Evolutionary conservation across 2,329 filamentous ascomycete species (phyloP), one percentile per base, ranked within the genome.

Genomic region (Endothia cerciana): DNA sequence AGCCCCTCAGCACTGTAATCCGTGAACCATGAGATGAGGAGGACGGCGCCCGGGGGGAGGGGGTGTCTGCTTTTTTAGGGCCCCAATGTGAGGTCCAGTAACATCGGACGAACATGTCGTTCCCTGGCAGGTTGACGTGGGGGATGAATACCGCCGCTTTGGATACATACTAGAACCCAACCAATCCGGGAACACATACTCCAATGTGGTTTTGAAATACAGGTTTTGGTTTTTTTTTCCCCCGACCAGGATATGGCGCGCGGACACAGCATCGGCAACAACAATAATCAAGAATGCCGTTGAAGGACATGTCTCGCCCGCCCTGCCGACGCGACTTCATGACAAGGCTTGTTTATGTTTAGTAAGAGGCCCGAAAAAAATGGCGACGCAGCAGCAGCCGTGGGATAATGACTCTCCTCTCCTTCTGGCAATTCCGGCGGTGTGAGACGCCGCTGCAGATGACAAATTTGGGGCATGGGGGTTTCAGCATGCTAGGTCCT

Each of bases 1-100:
- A 65, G 65, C 62, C 65, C 49, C 62, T 65, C 30, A 67, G 65
- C 60, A 67, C 65, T 49, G 62, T 65, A 41, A 65, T 36, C 15
- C 11, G 22, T n/a, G n/a, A n/a, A n/a, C n/a, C n/a, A n/a, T n/a
- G 47, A 51, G 22, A 30, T 11, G 22, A 25, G 25, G 22, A 15
- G 3, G 22, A 13, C 8, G 43, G 4, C 25, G n/a, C 10, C 5
- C 25, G n/a, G 45, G 45, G 22, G 7, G 45, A 49, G 45, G 25
- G 45, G n/a, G 10, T 13, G 2, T n/a, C n/a, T n/a, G n/a, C n/a
- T n/a, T n/a, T n/a, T n/a, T n/a, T n/a, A n/a, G n/a, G n/a, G n/a
- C n/a, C 33, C 33, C 33, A 5, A 36, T 36, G 10, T 36, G 33
- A 10, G 33, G 33, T 36, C 33, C 10, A 10, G 33, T n/a, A n/a